Conservation (phyloP, 2,329 filamentous ascomycete species). For the Berkeleyomyces basicola region DNA sequence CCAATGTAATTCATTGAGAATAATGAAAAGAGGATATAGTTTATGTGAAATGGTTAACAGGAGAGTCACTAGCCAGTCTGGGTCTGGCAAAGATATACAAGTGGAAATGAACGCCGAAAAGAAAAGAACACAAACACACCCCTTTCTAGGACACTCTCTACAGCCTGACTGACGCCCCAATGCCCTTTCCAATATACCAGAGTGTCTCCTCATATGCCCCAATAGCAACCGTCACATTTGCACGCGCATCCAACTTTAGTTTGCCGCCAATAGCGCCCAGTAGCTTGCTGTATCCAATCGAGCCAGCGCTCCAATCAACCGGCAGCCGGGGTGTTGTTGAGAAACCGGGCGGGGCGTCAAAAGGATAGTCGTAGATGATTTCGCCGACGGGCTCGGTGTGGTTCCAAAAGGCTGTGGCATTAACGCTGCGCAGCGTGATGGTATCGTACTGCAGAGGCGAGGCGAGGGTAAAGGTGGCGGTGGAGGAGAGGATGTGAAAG, state of each 20-base stretch:
- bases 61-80: background rate
- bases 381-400: conserved; percentile 59
- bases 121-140: conserved; percentile 13
- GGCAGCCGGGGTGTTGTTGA: conserved; percentile 61
- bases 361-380: conserved; percentile 58
- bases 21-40: background rate
- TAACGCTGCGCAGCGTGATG: conserved; percentile 60
- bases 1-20: background rate
- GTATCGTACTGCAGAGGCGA: conserved; percentile 62
- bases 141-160: conserved; percentile 19
- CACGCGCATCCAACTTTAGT: conserved; percentile 62
- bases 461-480: conserved; percentile 65
- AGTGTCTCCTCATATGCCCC: conserved; percentile 59
- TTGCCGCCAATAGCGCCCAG: conserved; percentile 63
- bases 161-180: conserved; percentile 46
- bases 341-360: conserved; percentile 59
- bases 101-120: conserved; percentile 2
- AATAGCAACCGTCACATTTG: conserved; percentile 56
- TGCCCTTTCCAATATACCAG: conserved; percentile 52
- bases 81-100: background rate
- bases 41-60: background rate
- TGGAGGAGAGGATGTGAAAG: conserved; percentile 74
- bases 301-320: conserved; percentile 61
- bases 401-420: conserved; percentile 77
- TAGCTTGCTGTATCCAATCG: conserved; percentile 70